Evolutionary conservation across 768 basidiomycete species (phyloP).

Genomic region (Russula vinacea): DNA sequence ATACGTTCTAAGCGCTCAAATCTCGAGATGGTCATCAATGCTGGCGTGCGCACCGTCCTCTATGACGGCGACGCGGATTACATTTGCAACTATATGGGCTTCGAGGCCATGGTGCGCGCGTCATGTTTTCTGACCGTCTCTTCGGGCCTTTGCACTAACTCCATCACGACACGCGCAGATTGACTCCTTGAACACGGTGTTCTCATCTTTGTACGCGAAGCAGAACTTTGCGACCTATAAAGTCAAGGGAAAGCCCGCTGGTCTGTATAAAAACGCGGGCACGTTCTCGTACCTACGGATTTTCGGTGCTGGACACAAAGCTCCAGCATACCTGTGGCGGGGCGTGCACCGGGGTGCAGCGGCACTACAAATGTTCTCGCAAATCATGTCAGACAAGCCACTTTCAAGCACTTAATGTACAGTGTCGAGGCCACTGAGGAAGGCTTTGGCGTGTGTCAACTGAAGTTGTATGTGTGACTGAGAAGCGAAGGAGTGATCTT

Average conservation of each 20-base stretch:
- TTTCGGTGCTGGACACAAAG: conserved; percentile 43
- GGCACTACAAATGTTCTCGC: conserved; percentile 38
- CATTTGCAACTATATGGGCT: conserved; percentile 53
- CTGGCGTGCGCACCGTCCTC: conserved; percentile 53
- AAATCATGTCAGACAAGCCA: conserved; percentile 37
- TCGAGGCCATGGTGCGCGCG: conserved; percentile 51
- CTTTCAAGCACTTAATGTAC: conserved; percentile 33
- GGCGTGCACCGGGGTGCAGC: conserved; percentile 33
- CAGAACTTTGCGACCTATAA: conserved; percentile 49
- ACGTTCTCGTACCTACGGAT: conserved; percentile 55
- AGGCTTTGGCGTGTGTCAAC: background rate
- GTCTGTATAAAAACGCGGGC: conserved; percentile 58
- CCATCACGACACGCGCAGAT: conserved; percentile 36
- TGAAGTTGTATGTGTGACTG: too few relatives aligned
- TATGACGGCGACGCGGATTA: conserved; percentile 60
- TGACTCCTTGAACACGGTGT: conserved; percentile 46
- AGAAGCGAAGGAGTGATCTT: too few relatives aligned
- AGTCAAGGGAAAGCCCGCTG: conserved; percentile 49
- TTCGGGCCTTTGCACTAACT: background rate
- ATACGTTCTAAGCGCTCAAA: conserved; percentile 48
- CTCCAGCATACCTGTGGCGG: conserved; percentile 36
- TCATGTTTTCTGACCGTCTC: background rate
- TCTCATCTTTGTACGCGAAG: conserved; percentile 42
- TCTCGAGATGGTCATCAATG: conserved; percentile 56
- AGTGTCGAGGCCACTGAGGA: background rate